phyloP scores from a whole-genome alignment of 495 filamentous ascomycete species.

The Penicillium silybi region DNA sequence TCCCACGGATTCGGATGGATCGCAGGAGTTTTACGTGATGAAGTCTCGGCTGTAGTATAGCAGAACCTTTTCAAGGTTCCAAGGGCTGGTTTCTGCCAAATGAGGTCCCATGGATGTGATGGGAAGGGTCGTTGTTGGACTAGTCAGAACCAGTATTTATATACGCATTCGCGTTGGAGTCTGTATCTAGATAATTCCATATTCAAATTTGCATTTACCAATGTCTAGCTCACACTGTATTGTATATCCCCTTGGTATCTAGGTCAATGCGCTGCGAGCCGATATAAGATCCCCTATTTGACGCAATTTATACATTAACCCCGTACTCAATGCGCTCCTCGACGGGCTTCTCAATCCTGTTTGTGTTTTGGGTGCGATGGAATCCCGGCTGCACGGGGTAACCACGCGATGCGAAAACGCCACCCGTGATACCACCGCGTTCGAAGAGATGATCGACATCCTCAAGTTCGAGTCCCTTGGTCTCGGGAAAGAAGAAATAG shows the following conservation, averaged over 20 bases:
- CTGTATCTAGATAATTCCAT: background rate
- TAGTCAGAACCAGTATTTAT: background rate
- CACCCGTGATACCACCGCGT: conserved; percentile 33
- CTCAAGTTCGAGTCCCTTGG: conserved; percentile 62
- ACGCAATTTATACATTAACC: background rate
- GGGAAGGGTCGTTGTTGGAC: background rate
- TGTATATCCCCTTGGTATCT: too few species aligned
- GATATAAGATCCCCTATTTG: background rate
- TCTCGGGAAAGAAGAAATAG: conserved; percentile 65
- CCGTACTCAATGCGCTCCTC: background rate
- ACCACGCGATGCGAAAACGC: conserved; percentile 31
- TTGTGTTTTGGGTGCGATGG: conserved; percentile 15
- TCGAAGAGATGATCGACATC: conserved; percentile 65
- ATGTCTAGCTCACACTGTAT: too few species aligned
- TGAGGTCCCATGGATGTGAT: background rate
- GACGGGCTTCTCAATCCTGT: conserved; percentile 12
- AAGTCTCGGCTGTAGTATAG: conserved; percentile 2
- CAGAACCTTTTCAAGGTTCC: background rate
- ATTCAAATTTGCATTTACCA: background rate
- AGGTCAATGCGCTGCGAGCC: too few species aligned
- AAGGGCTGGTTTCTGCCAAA: background rate
- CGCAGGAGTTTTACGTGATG: conserved; percentile 2
- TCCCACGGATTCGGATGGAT: conserved; percentile 2
- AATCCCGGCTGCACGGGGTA: conserved; percentile 13
- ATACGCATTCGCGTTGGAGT: background rate